Evolutionary conservation across 192 early-diverging fungal genomes (phyloP).

Genomic region (Spizellomyces sp.): DNA sequence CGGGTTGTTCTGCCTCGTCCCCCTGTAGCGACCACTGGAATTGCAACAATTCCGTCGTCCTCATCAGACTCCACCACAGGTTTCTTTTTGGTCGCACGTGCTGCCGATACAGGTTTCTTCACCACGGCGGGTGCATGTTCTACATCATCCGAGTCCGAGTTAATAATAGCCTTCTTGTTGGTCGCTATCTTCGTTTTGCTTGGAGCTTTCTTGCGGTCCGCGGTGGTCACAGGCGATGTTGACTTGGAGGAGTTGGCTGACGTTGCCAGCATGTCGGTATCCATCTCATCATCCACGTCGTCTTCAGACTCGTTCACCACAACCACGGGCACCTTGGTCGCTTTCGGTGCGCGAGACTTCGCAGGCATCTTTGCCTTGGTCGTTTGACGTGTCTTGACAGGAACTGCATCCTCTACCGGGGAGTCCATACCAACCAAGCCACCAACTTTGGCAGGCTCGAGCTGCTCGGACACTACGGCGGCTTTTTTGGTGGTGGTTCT

Average conservation of each 20-base stretch:
- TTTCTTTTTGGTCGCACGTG: neutral
- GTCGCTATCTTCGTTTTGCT: too few relatives aligned
- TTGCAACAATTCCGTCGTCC: neutral
- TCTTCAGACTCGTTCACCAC: neutral
- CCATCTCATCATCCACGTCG: constrained; percentile 20
- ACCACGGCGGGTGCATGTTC: too few relatives aligned
- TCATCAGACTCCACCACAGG: constrained; percentile 7
- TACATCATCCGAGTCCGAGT: too few relatives aligned
- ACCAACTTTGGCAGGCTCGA: neutral
- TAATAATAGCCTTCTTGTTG: too few relatives aligned
- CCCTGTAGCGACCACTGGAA: neutral
- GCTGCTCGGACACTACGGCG: neutral
- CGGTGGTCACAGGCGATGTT: too few relatives aligned
- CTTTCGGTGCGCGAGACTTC: neutral
- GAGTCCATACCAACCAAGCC: too few relatives aligned
- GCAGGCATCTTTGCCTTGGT: neutral
- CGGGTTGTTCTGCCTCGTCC: neutral
- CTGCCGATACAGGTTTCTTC: neutral
- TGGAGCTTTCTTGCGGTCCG: too few relatives aligned
- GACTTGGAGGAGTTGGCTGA: neutral
- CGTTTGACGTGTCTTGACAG: constrained; percentile 1
- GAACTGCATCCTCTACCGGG: neutral
- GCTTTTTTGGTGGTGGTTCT: neutral
- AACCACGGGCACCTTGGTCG: neutral
- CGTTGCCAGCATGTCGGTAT: constrained; percentile 11